phyloP scores from a whole-genome alignment of 2,329 filamentous ascomycete species.

The Stachybotrys chlorohalonatus region DNA sequence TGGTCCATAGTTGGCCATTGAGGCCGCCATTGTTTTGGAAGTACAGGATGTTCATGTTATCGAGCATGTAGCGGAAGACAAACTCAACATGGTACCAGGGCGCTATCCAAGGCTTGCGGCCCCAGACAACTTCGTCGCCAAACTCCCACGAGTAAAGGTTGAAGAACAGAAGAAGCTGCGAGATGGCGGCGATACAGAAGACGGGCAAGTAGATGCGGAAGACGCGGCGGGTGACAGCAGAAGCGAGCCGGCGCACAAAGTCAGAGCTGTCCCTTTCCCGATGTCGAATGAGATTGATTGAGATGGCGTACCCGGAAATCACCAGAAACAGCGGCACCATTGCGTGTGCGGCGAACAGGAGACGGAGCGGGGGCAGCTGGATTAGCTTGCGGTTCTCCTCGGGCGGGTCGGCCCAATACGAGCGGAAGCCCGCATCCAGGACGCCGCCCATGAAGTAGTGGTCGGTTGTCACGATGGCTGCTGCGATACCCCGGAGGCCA shows the following conservation, averaged over 20 bases:
- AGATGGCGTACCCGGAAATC: constrained; percentile 7
- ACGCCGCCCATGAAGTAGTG: constrained; percentile 7
- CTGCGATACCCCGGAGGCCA: constrained; percentile 6
- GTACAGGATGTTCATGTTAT: constrained; percentile 4
- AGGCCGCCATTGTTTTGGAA: constrained; percentile 5
- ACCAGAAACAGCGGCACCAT: constrained; percentile 6
- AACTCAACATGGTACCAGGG: constrained; percentile 5
- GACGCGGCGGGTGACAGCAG: constrained; percentile 6
- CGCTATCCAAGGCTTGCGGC: constrained; percentile 5
- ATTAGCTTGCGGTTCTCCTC: constrained; percentile 5
- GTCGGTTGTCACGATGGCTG: constrained; percentile 5
- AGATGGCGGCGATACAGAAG: constrained; percentile 5
- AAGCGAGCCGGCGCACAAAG: constrained; percentile 3
- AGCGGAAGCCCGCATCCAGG: constrained; percentile 4
- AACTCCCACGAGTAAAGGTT: constrained; percentile 5
- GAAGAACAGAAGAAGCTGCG: constrained; percentile 4
- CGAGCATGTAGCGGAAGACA: constrained; percentile 7
- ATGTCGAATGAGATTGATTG: constrained; percentile 4
- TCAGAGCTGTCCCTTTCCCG: constrained; percentile 4
- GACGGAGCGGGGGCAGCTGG: constrained; percentile 6
- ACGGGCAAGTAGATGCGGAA: constrained; percentile 7
- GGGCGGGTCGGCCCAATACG: constrained; percentile 6
- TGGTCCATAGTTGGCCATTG: constrained; percentile 6
- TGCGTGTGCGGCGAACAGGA: constrained; percentile 5
- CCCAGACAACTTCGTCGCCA: constrained; percentile 4